Evolutionary conservation across 208 protist species (phyloP).

Genomic region (Acanthamoeba lenticulata): DNA sequence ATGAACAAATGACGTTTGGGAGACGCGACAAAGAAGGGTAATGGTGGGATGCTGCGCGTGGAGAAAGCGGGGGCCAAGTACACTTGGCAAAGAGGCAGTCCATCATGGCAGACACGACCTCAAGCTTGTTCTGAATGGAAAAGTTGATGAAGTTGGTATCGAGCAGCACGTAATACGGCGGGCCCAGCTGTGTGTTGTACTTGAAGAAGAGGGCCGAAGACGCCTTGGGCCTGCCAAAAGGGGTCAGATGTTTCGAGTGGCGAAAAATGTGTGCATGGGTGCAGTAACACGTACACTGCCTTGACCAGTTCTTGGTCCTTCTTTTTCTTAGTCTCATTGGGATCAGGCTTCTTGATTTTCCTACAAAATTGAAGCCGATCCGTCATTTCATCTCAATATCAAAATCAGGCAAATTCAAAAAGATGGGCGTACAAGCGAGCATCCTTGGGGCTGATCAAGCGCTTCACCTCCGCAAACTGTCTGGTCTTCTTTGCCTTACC

Average conservation of each 20-base stretch:
- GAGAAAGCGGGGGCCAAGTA: neutral
- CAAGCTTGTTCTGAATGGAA: conserved; percentile 99
- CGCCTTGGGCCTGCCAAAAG: conserved; percentile 20
- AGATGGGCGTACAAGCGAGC: conserved; percentile 67
- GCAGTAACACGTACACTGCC: conserved; percentile 6
- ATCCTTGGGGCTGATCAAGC: conserved; percentile 84
- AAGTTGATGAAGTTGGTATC: conserved; percentile 99
- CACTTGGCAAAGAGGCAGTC: conserved; percentile 99
- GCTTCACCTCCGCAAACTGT: conserved; percentile 85
- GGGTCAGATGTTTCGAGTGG: no score
- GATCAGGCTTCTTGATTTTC: conserved; percentile 6
- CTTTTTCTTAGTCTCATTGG: conserved; percentile 66
- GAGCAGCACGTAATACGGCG: conserved; percentile 98
- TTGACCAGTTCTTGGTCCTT: neutral
- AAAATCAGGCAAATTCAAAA: no score
- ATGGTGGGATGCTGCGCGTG: no score
- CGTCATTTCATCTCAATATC: no score
- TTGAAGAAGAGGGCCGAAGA: conserved; percentile 95
- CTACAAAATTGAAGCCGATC: no score
- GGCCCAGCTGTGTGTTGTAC: conserved; percentile 97
- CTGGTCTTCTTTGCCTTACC: conserved; percentile 82
- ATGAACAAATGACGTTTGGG: no score
- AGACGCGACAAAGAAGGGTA: neutral
- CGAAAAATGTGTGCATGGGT: no score
- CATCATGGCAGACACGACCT: conserved; percentile 98